Evolutionary conservation across 805 yeast genomes (phyloP).

Genomic region (Nakazawaea holstii): DNA sequence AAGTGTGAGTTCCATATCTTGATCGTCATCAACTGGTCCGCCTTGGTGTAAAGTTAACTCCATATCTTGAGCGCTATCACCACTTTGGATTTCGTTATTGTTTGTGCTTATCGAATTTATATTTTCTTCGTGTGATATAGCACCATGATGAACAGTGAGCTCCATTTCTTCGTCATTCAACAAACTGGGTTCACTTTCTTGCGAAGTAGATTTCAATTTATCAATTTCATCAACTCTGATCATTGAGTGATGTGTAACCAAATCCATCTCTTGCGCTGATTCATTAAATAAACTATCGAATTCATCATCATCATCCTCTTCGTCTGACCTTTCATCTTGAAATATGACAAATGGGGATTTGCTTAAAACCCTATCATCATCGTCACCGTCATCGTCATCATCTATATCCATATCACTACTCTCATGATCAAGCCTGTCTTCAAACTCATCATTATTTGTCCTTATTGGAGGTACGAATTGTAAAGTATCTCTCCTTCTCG

Average conservation of each 20-base stretch:
- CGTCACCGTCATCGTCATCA: slow-evolving; percentile 8
- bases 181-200: slow-evolving; percentile 1
- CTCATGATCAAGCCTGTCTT: slow-evolving; percentile 10
- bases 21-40: not conserved
- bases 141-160: slow-evolving; percentile 12
- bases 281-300: slow-evolving; percentile 3
- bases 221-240: slow-evolving; percentile 12
- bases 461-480: slow-evolving; percentile 23
- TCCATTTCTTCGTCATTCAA: slow-evolving; percentile 13
- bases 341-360: slow-evolving; percentile 7
- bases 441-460: slow-evolving; percentile 3
- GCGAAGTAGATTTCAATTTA: slow-evolving; percentile 2
- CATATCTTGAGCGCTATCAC: not conserved
- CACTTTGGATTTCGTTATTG: not conserved
- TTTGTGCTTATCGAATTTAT: no score
- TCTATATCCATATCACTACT: slow-evolving; percentile 20
- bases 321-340: slow-evolving; percentile 9
- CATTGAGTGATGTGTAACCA: not conserved
- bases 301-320: slow-evolving; percentile 5
- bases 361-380: not conserved
- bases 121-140: slow-evolving; percentile 4
- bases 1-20: not conserved
- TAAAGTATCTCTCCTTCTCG: slow-evolving; percentile 22
- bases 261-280: not conserved
- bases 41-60: slow-evolving; percentile 3